Evolutionary conservation across 495 filamentous ascomycete species (phyloP), one percentile per base, ranked within the genome.

Genomic region (Zalerion maritima): DNA sequence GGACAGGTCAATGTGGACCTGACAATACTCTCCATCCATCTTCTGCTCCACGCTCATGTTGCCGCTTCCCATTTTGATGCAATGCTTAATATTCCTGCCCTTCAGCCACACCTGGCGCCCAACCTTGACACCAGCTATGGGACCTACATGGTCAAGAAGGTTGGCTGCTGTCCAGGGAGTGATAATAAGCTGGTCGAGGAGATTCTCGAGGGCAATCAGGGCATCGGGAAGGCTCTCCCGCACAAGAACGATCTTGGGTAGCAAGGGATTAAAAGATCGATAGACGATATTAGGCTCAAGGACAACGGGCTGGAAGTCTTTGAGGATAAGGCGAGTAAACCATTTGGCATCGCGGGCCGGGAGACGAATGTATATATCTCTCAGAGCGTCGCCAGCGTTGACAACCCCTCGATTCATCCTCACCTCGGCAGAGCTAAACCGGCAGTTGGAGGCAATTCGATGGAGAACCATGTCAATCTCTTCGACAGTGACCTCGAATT

Each of bases 21-120:
- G 80, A 40, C 80, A 86, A 34, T 87, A 89, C 46, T 89, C 81
- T 2, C 84, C 83, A 40, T 93, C 84, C 30, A 89, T 74, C 46
- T 91, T 93, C 21, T 73, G 59, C 40, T 93, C 84, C 22, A 82
- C 61, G 39, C 72, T 76, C 64, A 89, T 78, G 2, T 58, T 56
- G 0, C 57, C 57, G 3, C 56, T 58, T 3, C 60, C 49, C 57
- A 86, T 70, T n/a, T 68, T 40, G 21, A 72, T 43, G 45, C 79
- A 84, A 49, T 86, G 67, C 31, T 81, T 80, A 35, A 83, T 72
- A 35, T 77, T 76, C 38, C 81, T 57, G 18, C 73, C 84, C 46
- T 91, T 85, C 24, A 70, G 45, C 54, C 78, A 85, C 0, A 63
- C 58, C 14, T 78, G 75, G 5, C 78, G 62, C 3, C 81, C 78